These are phyloP conservation scores for Bruguiera sexangula DNA, from an alignment of 345 rosid species.

Conservation along the genomic window DNA sequence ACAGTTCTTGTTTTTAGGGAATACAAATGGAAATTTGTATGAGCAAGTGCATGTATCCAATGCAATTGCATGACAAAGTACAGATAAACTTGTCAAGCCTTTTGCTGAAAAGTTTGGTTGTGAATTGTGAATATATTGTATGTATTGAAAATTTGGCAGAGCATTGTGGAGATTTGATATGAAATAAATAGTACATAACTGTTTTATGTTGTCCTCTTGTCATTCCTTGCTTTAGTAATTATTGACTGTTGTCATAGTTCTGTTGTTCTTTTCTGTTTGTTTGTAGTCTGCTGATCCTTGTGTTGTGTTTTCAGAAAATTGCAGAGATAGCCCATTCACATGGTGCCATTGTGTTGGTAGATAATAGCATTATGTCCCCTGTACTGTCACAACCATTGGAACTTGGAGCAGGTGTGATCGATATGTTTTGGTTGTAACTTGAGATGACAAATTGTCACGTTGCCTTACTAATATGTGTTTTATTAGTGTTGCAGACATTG, in stretches of 20 bases:
- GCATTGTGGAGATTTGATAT: no score
- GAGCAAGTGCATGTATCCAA: background rate
- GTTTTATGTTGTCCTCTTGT: background rate
- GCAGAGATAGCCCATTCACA: conserved; percentile 74
- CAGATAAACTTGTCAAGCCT: background rate
- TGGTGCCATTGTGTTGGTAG: conserved; percentile 83
- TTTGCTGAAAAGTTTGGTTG: background rate
- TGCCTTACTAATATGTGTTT: conserved; percentile 3
- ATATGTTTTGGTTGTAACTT: background rate
- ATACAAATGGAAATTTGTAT: background rate
- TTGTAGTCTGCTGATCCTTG: background rate
- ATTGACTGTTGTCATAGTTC: background rate
- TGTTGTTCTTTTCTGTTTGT: background rate
- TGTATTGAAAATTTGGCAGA: background rate
- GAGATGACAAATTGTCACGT: conserved; percentile 5
- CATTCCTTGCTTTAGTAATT: background rate
- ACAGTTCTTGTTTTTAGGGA: no score
- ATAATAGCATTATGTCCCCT: conserved; percentile 94
- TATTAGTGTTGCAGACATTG: conserved; percentile 58
- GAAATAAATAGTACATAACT: no score
- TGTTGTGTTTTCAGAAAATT: conserved; percentile 52
- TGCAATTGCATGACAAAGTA: no score
- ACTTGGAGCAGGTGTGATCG: conserved; percentile 82
- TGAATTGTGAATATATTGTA: background rate
- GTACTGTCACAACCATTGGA: conserved; percentile 81